Percentiles rank a stretch among this genome's conserved stretches.
Evolutionary conservation across 2,329 filamentous ascomycete genomes (phyloP).

Genomic region (Fusarium staphyleae): DNA sequence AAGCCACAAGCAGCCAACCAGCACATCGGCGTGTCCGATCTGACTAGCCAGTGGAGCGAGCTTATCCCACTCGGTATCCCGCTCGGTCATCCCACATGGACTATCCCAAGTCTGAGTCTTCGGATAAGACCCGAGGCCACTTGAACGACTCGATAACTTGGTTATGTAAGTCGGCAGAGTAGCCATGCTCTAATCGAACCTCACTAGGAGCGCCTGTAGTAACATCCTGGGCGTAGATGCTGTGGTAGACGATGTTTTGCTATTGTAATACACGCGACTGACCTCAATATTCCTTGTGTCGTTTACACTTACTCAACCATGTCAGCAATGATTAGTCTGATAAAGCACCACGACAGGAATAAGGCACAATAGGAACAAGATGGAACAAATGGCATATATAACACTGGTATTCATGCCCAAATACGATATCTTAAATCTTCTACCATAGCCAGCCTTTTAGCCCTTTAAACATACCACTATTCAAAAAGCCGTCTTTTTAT

Average conservation of each 20-base stretch:
- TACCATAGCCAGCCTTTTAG: not conserved
- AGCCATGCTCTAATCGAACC: not conserved
- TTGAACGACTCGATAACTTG: too few species aligned
- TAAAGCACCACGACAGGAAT: not conserved
- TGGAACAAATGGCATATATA: not conserved
- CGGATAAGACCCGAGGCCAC: too few species aligned
- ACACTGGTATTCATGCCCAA: not conserved
- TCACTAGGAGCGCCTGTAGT: too few species aligned
- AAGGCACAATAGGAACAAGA: not conserved
- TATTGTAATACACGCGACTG: not conserved
- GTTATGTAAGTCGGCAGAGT: too few species aligned
- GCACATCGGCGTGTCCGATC: not conserved
- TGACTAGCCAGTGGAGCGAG: too few species aligned
- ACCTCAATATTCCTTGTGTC: not conserved
- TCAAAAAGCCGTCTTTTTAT: too few species aligned
- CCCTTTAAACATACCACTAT: too few species aligned
- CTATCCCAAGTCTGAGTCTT: too few species aligned
- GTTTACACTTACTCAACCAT: not conserved
- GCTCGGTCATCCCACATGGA: slow-evolving; percentile 15
- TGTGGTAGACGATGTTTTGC: not conserved
- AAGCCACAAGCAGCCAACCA: not conserved
- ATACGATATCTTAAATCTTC: not conserved
- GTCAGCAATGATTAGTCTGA: slow-evolving; percentile 3
- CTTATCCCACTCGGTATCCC: slow-evolving; percentile 22
- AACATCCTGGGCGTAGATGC: too few species aligned